A percentile compares a stretch with the other conserved stretches of the same genome.
Conservation (phyloP, 129 eudicot genomes). For the Kitagawia praeruptora region DNA sequence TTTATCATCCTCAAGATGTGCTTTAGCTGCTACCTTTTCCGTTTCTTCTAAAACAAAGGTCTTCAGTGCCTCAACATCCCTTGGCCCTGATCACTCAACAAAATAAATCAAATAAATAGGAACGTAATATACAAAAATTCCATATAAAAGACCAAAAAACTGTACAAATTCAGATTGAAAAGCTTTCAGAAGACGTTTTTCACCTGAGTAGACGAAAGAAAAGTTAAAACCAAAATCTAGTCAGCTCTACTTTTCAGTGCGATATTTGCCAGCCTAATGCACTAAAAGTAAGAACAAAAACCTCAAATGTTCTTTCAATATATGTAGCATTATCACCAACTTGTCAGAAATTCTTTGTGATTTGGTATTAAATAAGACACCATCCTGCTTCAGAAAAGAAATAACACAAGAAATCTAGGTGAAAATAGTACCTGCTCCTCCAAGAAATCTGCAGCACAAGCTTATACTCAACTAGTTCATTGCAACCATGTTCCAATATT, state of each 20-base stretch:
- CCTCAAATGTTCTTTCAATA: neutral
- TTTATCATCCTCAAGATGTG: conserved; percentile 43
- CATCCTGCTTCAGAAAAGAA: neutral
- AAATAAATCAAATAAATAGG: neutral
- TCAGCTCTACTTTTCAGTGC: neutral
- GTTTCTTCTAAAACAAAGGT: conserved; percentile 74
- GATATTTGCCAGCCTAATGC: neutral
- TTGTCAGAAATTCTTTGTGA: neutral
- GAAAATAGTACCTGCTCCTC: too few species aligned
- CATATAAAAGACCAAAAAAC: neutral
- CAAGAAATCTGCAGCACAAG: too few species aligned
- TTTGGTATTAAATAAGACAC: neutral
- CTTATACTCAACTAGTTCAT: too few species aligned
- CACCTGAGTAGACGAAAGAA: neutral
- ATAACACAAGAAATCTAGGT: too few species aligned
- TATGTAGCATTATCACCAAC: neutral
- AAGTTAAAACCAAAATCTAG: neutral
- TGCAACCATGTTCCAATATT: too few species aligned
- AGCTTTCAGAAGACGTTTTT: neutral
- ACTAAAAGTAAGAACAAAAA: neutral
- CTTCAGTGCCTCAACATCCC: conserved; percentile 68
- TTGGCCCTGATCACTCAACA: conserved; percentile 34
- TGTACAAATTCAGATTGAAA: neutral
- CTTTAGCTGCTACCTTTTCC: conserved; percentile 62
- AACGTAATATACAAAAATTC: too few species aligned